Evolutionary conservation across 306 rosid genomes (phyloP).

Genomic region (Cucurbita maxima): DNA sequence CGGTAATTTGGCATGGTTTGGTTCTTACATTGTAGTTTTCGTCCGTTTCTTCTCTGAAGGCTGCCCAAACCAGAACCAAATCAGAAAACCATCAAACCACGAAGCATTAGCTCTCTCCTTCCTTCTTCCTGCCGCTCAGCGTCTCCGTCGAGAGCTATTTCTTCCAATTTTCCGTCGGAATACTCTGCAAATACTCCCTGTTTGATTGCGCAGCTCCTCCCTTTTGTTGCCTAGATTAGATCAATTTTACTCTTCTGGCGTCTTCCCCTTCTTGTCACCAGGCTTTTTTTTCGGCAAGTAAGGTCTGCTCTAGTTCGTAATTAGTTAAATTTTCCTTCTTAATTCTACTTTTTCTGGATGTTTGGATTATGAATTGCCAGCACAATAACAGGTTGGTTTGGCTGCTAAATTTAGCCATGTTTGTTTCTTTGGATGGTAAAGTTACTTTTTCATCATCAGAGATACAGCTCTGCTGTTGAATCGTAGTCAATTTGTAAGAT

Average conservation of each 20-base stretch:
- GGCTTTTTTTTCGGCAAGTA: neutral
- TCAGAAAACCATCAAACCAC: neutral
- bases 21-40: constrained; percentile 9
- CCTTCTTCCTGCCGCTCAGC: neutral
- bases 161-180: neutral
- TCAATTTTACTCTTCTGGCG: neutral
- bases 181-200: neutral
- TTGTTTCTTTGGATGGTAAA: neutral
- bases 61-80: neutral
- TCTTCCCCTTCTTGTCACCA: neutral
- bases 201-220: neutral
- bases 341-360: neutral
- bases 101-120: neutral
- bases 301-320: neutral
- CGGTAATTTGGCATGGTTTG: neutral
- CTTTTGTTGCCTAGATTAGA: neutral
- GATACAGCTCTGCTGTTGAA: neutral
- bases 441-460: neutral
- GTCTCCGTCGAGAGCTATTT: neutral
- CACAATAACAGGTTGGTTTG: neutral
- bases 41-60: constrained; percentile 1
- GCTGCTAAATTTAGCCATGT: neutral
- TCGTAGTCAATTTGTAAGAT: neutral
- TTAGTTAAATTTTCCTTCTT: neutral
- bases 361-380: neutral